Conservation (phyloP, 768 basidiomycete genomes). For the Suillus sp. region DNA sequence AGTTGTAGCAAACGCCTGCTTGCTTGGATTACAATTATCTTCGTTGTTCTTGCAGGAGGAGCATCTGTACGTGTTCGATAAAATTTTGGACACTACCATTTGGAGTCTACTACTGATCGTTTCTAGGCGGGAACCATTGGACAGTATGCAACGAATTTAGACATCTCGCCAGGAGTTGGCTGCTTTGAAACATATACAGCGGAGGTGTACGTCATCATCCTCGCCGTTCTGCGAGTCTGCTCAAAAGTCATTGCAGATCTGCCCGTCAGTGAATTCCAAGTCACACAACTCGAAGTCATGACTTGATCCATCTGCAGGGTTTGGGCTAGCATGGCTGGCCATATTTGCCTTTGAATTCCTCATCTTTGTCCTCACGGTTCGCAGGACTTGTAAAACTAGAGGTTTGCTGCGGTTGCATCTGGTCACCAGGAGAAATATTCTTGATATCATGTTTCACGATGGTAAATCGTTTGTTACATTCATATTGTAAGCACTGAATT, state of each 20-base stretch:
- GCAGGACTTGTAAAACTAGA: constrained; percentile 44
- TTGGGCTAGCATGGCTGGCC: constrained; percentile 49
- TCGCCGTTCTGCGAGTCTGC: neutral
- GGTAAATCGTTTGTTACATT: constrained; percentile 38
- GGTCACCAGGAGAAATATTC: constrained; percentile 33
- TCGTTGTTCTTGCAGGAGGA: constrained; percentile 32
- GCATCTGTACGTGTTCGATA: constrained; percentile 37
- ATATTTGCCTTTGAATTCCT: constrained; percentile 51
- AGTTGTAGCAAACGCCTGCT: constrained; percentile 41
- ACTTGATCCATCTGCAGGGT: constrained; percentile 18
- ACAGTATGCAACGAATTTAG: neutral
- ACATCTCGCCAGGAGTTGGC: neutral
- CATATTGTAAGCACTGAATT: neutral
- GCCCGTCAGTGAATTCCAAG: neutral
- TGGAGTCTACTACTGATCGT: neutral
- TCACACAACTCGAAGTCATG: neutral
- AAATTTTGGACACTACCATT: constrained; percentile 2
- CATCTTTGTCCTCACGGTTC: constrained; percentile 48
- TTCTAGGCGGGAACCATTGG: neutral
- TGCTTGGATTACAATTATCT: constrained; percentile 37
- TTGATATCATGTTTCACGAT: constrained; percentile 49
- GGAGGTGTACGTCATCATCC: neutral
- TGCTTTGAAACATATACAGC: neutral
- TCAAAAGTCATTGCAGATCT: neutral
- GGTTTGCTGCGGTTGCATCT: constrained; percentile 21